Evolutionary conservation across 768 basidiomycete species (phyloP), one percentile per base, ranked within the genome.

Genomic region (Tulasnella calospora): DNA sequence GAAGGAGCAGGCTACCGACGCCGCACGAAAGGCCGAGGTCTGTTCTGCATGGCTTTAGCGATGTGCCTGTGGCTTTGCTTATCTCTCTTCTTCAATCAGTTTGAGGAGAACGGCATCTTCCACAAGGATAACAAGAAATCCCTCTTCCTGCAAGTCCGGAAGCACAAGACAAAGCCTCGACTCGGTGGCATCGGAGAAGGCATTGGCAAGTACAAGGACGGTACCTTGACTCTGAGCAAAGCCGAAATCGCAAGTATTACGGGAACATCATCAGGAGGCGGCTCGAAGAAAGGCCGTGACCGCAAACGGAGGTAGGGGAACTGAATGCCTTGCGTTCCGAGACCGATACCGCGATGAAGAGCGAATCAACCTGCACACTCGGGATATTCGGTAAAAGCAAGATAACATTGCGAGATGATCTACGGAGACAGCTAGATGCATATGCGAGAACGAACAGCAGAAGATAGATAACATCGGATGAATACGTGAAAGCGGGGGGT

Each of bases 51-150:
- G 47, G 79, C 17, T 78, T 35, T n/a, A 35, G 4, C 67, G 6
- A 36, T 8, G 41, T 44, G 38, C 55, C 23, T 51, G 12, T 78
- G 51, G 15, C 15, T 36, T 72, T 36, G 9, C 35, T 72, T 27
- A 21, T 72, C 40, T 27, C 41, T 9, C 38, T 44, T 44, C 33
- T 30, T 33, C 3, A 40, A 3, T 7, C 76, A 95, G 94, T 93
- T 93, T 7, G 95, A 94, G 84, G 88, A 92, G 80, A 80, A 93
- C 79, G 94, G 94, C 23, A 95, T 94, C 83, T 95, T 94, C 82
- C 93, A 95, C 81, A 93, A 92, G 51, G 86, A 87, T 5, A 85
- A 95, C 76, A 95, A 94, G 83, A 89, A 88, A 47, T 76, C 75
- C n/a, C 41, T 78, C 79, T 80, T 91, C 9, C 93, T 90, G 81